Conservation (phyloP, 257 asterid species). For the Plantago major region DNA sequence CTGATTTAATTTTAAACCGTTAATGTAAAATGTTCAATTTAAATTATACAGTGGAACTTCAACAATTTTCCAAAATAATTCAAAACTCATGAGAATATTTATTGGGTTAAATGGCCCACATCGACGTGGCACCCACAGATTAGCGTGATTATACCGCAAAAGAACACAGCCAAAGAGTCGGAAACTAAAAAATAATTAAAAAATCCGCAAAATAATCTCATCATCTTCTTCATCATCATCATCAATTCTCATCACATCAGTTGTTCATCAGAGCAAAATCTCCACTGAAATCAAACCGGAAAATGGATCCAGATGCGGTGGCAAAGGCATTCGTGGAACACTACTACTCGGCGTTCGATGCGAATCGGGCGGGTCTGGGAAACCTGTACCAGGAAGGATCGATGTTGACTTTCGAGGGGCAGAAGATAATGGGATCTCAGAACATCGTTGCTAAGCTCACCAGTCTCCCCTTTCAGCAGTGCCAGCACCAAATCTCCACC, state of each 20-base stretch:
- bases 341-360: conserved; percentile 25
- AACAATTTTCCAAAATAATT: no score
- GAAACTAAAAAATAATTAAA: not conserved
- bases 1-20: no score
- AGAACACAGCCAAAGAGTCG: not conserved
- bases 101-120: no score
- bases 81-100: no score
- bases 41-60: no score
- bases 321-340: conserved; percentile 30
- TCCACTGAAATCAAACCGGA: not conserved
- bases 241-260: no score
- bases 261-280: not conserved
- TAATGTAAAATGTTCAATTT: no score
- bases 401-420: conserved; percentile 29
- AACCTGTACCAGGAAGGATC: conserved; percentile 25
- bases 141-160: conserved; percentile 8
- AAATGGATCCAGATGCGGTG: conserved; percentile 30
- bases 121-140: not conserved
- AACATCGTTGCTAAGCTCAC: conserved; percentile 18
- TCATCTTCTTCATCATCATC: not conserved
- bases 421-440: conserved; percentile 24
- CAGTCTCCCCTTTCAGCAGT: conserved; percentile 17
- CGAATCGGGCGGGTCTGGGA: conserved; percentile 22
- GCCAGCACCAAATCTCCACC: conserved; percentile 17
- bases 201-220: not conserved